phyloP scores from a whole-genome alignment of 192 early-diverging fungal species.

The Umbelopsis isabellina region DNA sequence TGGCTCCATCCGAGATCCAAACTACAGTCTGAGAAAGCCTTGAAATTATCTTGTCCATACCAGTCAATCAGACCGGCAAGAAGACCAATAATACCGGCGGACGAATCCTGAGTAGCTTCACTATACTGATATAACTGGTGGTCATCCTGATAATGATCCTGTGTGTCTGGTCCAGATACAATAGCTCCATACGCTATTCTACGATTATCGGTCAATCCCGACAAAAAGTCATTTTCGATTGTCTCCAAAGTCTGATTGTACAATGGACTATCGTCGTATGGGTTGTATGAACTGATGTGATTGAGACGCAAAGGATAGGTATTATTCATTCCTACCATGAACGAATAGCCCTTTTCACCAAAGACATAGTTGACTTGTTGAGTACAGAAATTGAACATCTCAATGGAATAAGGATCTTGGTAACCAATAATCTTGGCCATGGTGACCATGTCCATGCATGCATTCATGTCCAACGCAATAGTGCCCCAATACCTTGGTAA shows the following conservation, averaged over 20 bases:
- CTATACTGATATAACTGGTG: slow-evolving; percentile 50
- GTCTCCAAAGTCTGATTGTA: slow-evolving; percentile 21
- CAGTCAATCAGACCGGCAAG: slow-evolving; percentile 44
- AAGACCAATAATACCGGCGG: slow-evolving; percentile 27
- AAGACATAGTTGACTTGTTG: slow-evolving; percentile 60
- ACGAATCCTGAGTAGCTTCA: slow-evolving; percentile 53
- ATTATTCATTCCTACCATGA: slow-evolving; percentile 37
- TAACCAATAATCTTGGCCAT: slow-evolving; percentile 43
- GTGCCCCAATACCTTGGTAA: slow-evolving; percentile 49
- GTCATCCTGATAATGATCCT: slow-evolving; percentile 55
- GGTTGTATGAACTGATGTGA: slow-evolving; percentile 48
- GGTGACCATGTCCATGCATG: slow-evolving; percentile 43
- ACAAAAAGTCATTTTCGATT: slow-evolving; percentile 53
- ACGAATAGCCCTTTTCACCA: slow-evolving; percentile 51
- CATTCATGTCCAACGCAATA: slow-evolving; percentile 48
- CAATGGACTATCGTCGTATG: slow-evolving; percentile 47
- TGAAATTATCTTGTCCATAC: slow-evolving; percentile 35
- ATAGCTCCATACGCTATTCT: slow-evolving; percentile 60
- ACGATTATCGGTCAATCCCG: slow-evolving; percentile 43
- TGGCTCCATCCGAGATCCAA: slow-evolving; percentile 44
- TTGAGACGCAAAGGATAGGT: slow-evolving; percentile 40
- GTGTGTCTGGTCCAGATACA: slow-evolving; percentile 57
- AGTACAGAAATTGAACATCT: slow-evolving; percentile 41
- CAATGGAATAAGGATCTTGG: slow-evolving; percentile 19
- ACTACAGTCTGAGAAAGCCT: slow-evolving; percentile 39